Conservation (phyloP, 2,329 filamentous ascomycete species). For the Fusarium robinianum region DNA sequence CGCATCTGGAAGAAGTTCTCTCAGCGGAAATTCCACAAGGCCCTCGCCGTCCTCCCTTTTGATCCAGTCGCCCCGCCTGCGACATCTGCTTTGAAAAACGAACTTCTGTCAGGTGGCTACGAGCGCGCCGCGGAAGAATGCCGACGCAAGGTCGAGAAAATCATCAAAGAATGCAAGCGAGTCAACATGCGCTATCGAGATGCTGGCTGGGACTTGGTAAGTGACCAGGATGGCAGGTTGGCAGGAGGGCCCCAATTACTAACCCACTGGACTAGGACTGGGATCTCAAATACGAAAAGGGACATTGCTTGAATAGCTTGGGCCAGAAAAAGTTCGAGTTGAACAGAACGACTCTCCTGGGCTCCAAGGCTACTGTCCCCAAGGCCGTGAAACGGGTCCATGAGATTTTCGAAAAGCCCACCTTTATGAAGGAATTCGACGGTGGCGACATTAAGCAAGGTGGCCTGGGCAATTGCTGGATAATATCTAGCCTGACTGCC, state of each 20-base stretch:
- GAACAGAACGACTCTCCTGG: constrained; percentile 48
- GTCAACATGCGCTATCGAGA: constrained; percentile 82
- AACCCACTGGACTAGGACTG: constrained; percentile 57
- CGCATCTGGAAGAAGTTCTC: constrained; percentile 67
- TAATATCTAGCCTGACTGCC: constrained; percentile 77
- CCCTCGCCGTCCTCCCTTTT: constrained; percentile 67
- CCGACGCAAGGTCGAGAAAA: constrained; percentile 63
- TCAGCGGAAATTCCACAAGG: constrained; percentile 65
- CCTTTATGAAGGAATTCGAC: constrained; percentile 67
- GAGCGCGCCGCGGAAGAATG: constrained; percentile 68
- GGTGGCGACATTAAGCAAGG: constrained; percentile 80
- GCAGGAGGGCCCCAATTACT: no score
- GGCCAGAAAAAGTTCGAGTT: constrained; percentile 58
- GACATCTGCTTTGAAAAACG: constrained; percentile 59
- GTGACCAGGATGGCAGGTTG: no score
- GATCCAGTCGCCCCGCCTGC: constrained; percentile 60
- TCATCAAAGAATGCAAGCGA: constrained; percentile 67
- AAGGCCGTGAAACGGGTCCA: constrained; percentile 76
- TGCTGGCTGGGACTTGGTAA: constrained; percentile 61
- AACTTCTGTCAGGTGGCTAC: constrained; percentile 63
- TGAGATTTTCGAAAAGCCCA: constrained; percentile 76
- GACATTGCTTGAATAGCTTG: constrained; percentile 59
- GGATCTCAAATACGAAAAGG: constrained; percentile 69
- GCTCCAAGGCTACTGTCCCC: constrained; percentile 58
- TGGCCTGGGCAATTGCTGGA: constrained; percentile 79